Base-by-base conservation (phyloP, 2,329 filamentous ascomycete genomes). In the Podosphaera xanthii region DNA sequence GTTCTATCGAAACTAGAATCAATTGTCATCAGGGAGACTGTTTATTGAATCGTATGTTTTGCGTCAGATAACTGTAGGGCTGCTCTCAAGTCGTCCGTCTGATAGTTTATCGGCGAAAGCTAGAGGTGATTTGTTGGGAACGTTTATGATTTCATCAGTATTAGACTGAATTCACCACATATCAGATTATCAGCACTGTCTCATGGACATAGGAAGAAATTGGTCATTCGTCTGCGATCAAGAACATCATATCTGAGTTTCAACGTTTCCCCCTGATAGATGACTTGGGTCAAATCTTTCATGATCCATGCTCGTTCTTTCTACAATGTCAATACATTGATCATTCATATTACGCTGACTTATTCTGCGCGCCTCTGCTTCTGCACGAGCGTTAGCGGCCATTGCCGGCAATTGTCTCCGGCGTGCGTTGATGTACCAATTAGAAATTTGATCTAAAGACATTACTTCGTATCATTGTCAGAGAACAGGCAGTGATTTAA, bases 381-480 rank as follows among this genome's bases (percentile, higher is more conserved):
- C 48, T 70, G 64, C 67, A 12, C 64, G 61, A 8, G 68, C 67
- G 62, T 77, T 78, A 65, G 74, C 80, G 64, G 80, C 77, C 74
- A 83, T 76, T 48, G 73, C 71, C 1, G 80, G 80, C 30, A 84
- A 70, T 65, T 83, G 78, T 55, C 84, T 80, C 60, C 84, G 76
- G 59, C 84, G 78, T 35, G 83, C 83, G 64, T 88, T 88, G 71
- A 87, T 88, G 70, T 87, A 88, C 84, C 84, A 88, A 71, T 87
- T 87, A 62, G 82, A 85, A 31, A 88, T 85, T 74, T 82, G 79
- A 70, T 82, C 79, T 82, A 48, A 4, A 62, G 59, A 59, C 4
- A 12, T 61, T 59, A 61, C n/a, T 58, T 36, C n/a, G 3, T 36
- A 44, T 36, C 2, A 12, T 22, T 52, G n/a, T 31, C 33, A 9